A percentile compares a stretch with the other conserved stretches of the same genome.
Evolutionary conservation across 257 asterid genomes (phyloP).

Genomic region (Nicotiana noctiflora): DNA sequence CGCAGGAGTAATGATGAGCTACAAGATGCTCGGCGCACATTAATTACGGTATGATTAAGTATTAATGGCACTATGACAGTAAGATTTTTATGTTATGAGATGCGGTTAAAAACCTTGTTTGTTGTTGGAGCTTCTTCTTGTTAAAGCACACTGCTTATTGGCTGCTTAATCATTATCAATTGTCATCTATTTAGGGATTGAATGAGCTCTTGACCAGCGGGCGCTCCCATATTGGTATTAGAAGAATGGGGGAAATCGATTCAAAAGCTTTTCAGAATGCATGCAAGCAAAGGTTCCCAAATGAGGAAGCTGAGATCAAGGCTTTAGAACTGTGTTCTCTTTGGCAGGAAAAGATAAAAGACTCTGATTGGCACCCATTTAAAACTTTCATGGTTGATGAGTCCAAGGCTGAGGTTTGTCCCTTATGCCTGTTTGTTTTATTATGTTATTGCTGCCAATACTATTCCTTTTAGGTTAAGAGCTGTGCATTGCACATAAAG

Average conservation of each 20-base stretch:
- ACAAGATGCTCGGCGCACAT: constrained; percentile 26
- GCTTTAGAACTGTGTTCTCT: constrained; percentile 42
- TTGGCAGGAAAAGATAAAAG: constrained; percentile 59
- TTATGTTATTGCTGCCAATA: neutral
- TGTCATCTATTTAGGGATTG: constrained; percentile 36
- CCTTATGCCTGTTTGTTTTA: neutral
- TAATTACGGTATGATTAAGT: constrained; percentile 15
- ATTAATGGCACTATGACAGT: neutral
- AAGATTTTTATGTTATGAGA: neutral
- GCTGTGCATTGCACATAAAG: neutral
- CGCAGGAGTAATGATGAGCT: constrained; percentile 28
- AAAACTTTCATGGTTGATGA: constrained; percentile 24
- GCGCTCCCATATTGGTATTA: constrained; percentile 50
- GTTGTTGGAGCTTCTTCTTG: neutral
- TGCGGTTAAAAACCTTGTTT: neutral
- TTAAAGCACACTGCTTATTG: neutral
- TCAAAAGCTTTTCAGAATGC: constrained; percentile 40
- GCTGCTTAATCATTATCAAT: neutral
- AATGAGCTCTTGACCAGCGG: constrained; percentile 29
- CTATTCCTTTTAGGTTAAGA: neutral
- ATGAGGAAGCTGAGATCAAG: constrained; percentile 46
- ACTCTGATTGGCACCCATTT: constrained; percentile 67
- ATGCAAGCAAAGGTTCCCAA: constrained; percentile 45
- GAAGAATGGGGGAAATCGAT: constrained; percentile 74
- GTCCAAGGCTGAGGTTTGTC: constrained; percentile 37